A percentile compares a stretch with the other conserved stretches of the same genome.
Evolutionary conservation across 2,329 filamentous ascomycete species (phyloP).

Genomic region (Sclerotinia minor): DNA sequence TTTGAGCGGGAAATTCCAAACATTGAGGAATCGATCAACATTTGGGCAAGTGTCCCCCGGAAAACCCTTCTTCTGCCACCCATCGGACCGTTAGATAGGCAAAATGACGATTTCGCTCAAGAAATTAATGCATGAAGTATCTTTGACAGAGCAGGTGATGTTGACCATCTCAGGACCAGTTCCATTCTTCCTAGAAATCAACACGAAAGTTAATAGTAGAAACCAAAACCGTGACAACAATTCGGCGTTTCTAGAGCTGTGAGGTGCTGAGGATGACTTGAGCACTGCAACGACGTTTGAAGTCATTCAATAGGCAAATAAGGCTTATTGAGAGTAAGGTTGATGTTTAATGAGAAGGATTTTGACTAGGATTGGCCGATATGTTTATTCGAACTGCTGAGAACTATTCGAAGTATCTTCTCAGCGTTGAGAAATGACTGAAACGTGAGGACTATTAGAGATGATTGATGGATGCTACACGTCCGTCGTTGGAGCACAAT

Average conservation of each 20-base stretch:
- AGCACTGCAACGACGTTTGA: conserved; percentile 16
- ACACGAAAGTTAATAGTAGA: conserved; percentile 20
- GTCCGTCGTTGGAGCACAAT: background rate
- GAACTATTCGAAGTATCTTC: conserved; percentile 21
- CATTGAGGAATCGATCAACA: conserved; percentile 28
- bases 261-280: conserved; percentile 28
- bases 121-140: conserved; percentile 19
- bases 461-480: background rate
- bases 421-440: conserved; percentile 12
- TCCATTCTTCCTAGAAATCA: conserved; percentile 25
- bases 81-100: conserved; percentile 14
- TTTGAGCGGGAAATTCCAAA: conserved; percentile 28
- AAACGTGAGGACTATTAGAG: background rate
- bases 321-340: conserved; percentile 20
- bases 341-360: conserved; percentile 1
- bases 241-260: conserved; percentile 24
- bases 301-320: conserved; percentile 20
- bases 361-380: conserved; percentile 18
- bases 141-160: conserved; percentile 19
- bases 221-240: conserved; percentile 28
- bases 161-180: conserved; percentile 17
- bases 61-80: background rate
- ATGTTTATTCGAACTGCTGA: conserved; percentile 12
- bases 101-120: conserved; percentile 27
- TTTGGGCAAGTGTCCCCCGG: conserved; percentile 12